These are phyloP conservation scores for Globisporangium mamillatum DNA, from an alignment of 352 stramenopile genomes.

Conservation along the genomic window DNA sequence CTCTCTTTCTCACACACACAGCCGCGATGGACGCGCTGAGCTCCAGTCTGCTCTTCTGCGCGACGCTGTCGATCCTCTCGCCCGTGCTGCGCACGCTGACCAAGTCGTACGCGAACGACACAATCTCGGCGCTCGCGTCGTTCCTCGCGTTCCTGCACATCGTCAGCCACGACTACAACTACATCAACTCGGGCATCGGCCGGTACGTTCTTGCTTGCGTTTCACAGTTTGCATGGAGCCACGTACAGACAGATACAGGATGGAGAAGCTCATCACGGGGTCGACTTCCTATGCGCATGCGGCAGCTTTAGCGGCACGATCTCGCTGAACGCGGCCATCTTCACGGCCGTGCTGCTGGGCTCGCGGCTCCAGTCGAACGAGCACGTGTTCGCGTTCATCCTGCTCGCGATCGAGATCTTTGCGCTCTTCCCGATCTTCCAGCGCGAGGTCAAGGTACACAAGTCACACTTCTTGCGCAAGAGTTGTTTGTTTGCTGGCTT, in stretches of 20 bases:
- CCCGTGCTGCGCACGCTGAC: constrained; percentile 90
- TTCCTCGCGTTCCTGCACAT: constrained; percentile 82
- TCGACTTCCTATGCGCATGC: neutral
- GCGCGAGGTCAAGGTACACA: constrained; percentile 72
- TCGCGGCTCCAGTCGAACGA: constrained; percentile 90
- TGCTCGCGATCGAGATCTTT: constrained; percentile 91
- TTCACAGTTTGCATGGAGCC: neutral
- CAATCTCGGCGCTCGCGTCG: constrained; percentile 86
- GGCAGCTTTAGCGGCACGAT: constrained; percentile 84
- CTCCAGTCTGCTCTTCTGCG: constrained; percentile 79
- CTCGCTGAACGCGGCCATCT: constrained; percentile 91
- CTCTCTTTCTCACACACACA: neutral
- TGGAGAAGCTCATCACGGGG: neutral
- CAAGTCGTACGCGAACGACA: constrained; percentile 88
- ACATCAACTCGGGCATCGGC: constrained; percentile 80
- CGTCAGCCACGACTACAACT: constrained; percentile 90
- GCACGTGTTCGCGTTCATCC: constrained; percentile 89
- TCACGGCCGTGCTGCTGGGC: constrained; percentile 89
- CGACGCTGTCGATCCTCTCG: constrained; percentile 83
- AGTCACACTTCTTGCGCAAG: neutral
- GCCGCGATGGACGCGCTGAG: constrained; percentile 52
- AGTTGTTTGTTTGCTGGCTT: constrained; percentile 4
- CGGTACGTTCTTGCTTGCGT: constrained; percentile 26
- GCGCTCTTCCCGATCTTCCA: constrained; percentile 88
- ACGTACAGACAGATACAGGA: neutral